Evolutionary conservation across 192 early-diverging fungal species (phyloP).

Genomic region (Mortierella alpina): DNA sequence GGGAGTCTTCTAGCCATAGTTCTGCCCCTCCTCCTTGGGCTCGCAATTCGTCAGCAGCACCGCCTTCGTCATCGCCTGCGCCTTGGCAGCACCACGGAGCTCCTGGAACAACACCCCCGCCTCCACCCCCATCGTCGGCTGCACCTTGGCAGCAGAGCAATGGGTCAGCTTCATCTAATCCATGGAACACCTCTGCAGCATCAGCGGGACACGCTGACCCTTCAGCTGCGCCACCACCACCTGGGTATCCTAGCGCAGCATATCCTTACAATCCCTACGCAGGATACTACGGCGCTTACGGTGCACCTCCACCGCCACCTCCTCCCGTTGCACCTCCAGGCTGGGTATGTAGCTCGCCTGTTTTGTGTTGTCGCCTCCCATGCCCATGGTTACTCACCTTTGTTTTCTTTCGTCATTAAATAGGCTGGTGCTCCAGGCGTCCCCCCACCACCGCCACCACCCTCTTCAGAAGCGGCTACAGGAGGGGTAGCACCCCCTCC

Average conservation of each 20-base stretch:
- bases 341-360: slow-evolving; percentile 9
- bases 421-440: slow-evolving; percentile 40
- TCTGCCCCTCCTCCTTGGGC: slow-evolving; percentile 44
- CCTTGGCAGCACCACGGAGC: slow-evolving; percentile 54
- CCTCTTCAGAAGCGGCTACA: slow-evolving; percentile 2
- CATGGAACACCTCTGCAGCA: slow-evolving; percentile 24
- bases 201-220: not conserved
- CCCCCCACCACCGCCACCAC: slow-evolving; percentile 50
- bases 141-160: slow-evolving; percentile 35
- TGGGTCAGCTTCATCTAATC: slow-evolving; percentile 10
- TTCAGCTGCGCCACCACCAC: slow-evolving; percentile 23
- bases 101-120: slow-evolving; percentile 19
- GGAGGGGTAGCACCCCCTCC: slow-evolving; percentile 36
- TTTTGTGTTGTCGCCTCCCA: not conserved
- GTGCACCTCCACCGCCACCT: slow-evolving; percentile 36
- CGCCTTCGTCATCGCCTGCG: slow-evolving; percentile 28
- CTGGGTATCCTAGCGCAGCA: slow-evolving; percentile 21
- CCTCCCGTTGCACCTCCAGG: slow-evolving; percentile 41
- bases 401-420: not conserved
- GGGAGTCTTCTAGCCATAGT: slow-evolving; percentile 7
- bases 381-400: not conserved
- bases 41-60: slow-evolving; percentile 25
- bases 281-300: slow-evolving; percentile 30
- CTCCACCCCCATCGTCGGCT: slow-evolving; percentile 35
- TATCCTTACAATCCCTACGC: slow-evolving; percentile 30